These are phyloP conservation scores for Macrophomina phaseolina DNA, from an alignment of 2,329 filamentous ascomycete genomes.

Conservation along the genomic window DNA sequence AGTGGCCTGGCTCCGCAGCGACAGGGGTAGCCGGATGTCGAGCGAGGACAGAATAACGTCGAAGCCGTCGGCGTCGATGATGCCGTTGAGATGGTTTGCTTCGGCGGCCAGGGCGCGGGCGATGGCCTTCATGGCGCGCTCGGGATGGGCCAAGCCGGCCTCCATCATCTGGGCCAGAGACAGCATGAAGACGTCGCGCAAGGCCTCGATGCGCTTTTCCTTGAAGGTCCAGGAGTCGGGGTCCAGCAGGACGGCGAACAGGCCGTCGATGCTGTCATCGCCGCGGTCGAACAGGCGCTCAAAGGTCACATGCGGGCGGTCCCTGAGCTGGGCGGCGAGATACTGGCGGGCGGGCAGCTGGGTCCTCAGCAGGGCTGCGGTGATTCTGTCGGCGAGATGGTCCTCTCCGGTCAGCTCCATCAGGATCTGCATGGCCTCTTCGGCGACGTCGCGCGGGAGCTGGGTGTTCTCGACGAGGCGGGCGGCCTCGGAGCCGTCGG, in stretches of 20 bases:
- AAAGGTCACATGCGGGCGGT: constrained; percentile 50
- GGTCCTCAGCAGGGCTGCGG: constrained; percentile 44
- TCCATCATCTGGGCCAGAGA: constrained; percentile 90
- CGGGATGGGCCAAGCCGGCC: constrained; percentile 76
- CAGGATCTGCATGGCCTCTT: constrained; percentile 49
- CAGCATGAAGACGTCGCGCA: constrained; percentile 70
- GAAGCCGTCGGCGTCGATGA: constrained; percentile 76
- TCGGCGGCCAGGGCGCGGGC: constrained; percentile 64
- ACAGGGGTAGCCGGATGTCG: constrained; percentile 77
- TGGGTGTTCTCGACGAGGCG: constrained; percentile 34
- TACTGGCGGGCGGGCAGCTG: constrained; percentile 44
- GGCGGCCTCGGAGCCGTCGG: constrained; percentile 49
- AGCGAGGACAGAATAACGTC: constrained; percentile 87
- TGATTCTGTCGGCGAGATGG: constrained; percentile 48
- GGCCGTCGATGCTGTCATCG: constrained; percentile 52
- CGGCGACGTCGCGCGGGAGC: constrained; percentile 46
- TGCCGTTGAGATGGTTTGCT: constrained; percentile 58
- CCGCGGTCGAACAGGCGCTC: constrained; percentile 52
- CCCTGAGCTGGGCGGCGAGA: constrained; percentile 45
- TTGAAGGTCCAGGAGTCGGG: constrained; percentile 49
- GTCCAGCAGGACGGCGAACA: constrained; percentile 51
- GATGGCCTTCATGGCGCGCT: constrained; percentile 65
- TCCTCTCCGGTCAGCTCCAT: constrained; percentile 50
- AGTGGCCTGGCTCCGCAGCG: constrained; percentile 80
- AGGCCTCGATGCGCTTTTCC: constrained; percentile 51